These are phyloP conservation scores for Pseudogymnoascus sp. DNA, from an alignment of 2,329 filamentous ascomycete species.

Conservation along the genomic window DNA sequence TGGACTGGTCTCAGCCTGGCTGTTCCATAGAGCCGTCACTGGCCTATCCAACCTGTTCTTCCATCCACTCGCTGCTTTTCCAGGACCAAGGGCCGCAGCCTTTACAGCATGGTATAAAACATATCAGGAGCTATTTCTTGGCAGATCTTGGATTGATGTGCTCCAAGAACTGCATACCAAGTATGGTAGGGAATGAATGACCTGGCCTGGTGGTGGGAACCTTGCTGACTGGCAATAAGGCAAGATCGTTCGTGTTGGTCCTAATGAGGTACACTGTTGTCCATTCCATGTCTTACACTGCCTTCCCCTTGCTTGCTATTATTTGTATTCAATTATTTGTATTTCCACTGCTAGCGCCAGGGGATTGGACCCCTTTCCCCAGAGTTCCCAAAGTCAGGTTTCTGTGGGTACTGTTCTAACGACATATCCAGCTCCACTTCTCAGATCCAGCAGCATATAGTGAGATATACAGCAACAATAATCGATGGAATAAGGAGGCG, in stretches of 20 bases:
- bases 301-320: neutral
- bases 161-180: conserved; percentile 28
- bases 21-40: neutral
- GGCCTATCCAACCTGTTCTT: conserved; percentile 18
- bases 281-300: neutral
- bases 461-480: conserved; percentile 36
- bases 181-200: conserved; percentile 26
- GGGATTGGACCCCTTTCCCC: neutral
- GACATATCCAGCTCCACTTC: conserved; percentile 33
- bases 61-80: conserved; percentile 26
- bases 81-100: conserved; percentile 26
- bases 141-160: conserved; percentile 17
- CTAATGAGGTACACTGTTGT: conserved; percentile 16
- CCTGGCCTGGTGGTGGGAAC: neutral
- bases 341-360: neutral
- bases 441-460: conserved; percentile 35
- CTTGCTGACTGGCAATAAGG: conserved; percentile 16
- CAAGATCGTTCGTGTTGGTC: conserved; percentile 22
- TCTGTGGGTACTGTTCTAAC: neutral
- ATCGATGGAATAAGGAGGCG: conserved; percentile 37
- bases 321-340: neutral
- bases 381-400: neutral
- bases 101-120: conserved; percentile 24
- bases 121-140: conserved; percentile 19
- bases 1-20: neutral